These are phyloP conservation scores for Pythium dissotocum DNA, from an alignment of 352 stramenopile species.

Conservation along the genomic window DNA sequence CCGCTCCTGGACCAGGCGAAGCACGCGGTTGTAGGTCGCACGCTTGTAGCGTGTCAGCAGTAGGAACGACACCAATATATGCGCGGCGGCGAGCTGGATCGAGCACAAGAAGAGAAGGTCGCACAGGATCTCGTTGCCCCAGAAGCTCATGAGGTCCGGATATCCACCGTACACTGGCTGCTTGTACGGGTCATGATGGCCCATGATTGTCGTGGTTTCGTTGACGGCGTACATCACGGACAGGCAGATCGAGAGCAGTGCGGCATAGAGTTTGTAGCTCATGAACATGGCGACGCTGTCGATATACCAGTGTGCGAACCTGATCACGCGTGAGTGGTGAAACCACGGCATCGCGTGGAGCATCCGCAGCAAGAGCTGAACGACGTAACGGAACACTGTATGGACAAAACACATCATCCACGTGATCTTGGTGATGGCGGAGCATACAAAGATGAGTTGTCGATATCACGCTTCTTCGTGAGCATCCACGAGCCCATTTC, in stretches of 20 bases:
- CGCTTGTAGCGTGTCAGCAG: constrained; percentile 32
- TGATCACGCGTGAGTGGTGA: not conserved
- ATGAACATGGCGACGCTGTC: constrained; percentile 46
- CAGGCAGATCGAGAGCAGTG: constrained; percentile 45
- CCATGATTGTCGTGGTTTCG: constrained; percentile 45
- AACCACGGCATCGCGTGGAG: constrained; percentile 5
- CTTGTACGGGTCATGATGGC: constrained; percentile 29
- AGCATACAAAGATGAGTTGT: constrained; percentile 40
- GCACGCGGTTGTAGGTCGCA: constrained; percentile 24
- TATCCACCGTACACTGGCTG: constrained; percentile 43
- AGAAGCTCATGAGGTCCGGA: constrained; percentile 40
- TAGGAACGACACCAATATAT: constrained; percentile 18
- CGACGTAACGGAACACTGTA: constrained; percentile 18
- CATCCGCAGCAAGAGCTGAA: constrained; percentile 22
- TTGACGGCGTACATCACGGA: constrained; percentile 37
- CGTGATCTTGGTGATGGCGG: constrained; percentile 34
- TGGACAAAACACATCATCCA: constrained; percentile 40
- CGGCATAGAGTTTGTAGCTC: constrained; percentile 57
- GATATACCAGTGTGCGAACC: constrained; percentile 37
- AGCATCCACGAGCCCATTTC: constrained; percentile 40
- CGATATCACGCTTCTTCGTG: constrained; percentile 24
- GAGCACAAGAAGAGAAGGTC: constrained; percentile 37
- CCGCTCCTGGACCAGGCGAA: constrained; percentile 37
- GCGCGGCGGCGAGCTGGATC: constrained; percentile 20
- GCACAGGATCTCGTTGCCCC: constrained; percentile 45